Conservation (phyloP, 768 basidiomycete genomes). For the Termitomyces titanicus region DNA sequence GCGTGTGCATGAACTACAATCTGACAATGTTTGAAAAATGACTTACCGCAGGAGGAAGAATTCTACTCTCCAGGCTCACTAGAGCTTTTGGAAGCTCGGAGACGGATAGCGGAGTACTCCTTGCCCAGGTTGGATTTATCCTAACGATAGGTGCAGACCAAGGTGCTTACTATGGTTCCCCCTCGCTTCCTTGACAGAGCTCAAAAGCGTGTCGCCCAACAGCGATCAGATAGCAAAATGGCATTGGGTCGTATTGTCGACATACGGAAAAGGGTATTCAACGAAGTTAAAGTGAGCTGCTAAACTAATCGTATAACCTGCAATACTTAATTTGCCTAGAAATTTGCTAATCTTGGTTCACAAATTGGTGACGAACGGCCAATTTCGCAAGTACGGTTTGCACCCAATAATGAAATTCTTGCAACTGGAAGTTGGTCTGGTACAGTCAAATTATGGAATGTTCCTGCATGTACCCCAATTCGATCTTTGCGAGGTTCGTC, state of each 20-base stretch:
- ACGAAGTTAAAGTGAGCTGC: conserved; percentile 76
- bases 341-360: conserved; percentile 89
- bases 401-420: conserved; percentile 84
- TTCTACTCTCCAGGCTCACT: conserved; percentile 93
- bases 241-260: conserved; percentile 89
- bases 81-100: conserved; percentile 81
- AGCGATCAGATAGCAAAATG: conserved; percentile 85
- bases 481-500: conserved; percentile 64
- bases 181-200: conserved; percentile 66
- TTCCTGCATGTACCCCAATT: conserved; percentile 83
- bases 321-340: conserved; percentile 38
- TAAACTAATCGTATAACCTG: background rate
- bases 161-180: conserved; percentile 73
- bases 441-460: conserved; percentile 91
- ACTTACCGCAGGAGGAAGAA: conserved; percentile 73
- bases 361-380: conserved; percentile 98
- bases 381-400: conserved; percentile 89
- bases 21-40: background rate
- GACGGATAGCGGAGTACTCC: conserved; percentile 89
- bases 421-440: conserved; percentile 98
- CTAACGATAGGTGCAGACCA: conserved; percentile 47
- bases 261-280: conserved; percentile 85
- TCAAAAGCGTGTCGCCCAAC: conserved; percentile 89
- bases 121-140: conserved; percentile 85
- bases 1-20: conserved; percentile 30